phyloP scores from a whole-genome alignment of 192 early-diverging fungal genomes.

The Fimicolochytrium jonesii region DNA sequence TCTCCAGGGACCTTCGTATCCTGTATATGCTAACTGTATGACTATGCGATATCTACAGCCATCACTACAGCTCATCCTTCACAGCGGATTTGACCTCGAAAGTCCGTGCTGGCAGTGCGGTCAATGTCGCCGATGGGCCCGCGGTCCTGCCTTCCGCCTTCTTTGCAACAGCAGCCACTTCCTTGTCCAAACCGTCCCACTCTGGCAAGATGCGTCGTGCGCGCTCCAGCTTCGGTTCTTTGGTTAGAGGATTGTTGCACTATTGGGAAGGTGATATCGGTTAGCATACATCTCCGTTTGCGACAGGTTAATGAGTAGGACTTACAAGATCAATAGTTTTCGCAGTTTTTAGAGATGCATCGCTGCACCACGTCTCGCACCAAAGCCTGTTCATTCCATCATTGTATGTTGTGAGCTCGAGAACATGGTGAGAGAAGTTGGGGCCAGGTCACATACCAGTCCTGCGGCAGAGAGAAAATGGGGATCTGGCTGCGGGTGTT shows the following conservation, averaged over 20 bases:
- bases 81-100: too few relatives aligned
- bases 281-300: neutral
- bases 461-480: slow-evolving; percentile 88
- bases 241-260: slow-evolving; percentile 98
- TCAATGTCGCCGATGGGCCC: too few relatives aligned
- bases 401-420: too few relatives aligned
- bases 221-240: slow-evolving; percentile 96
- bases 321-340: slow-evolving; percentile 95
- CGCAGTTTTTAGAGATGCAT: slow-evolving; percentile 73
- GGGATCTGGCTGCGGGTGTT: slow-evolving; percentile 71
- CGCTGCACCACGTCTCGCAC: slow-evolving; percentile 99
- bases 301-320: neutral
- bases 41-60: too few relatives aligned
- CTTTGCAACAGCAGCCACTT: slow-evolving; percentile 39
- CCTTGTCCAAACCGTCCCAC: slow-evolving; percentile 82
- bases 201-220: slow-evolving; percentile 89
- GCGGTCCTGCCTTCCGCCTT: too few relatives aligned
- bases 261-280: slow-evolving; percentile 18
- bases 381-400: slow-evolving; percentile 79
- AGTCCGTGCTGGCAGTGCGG: too few relatives aligned
- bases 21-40: too few relatives aligned
- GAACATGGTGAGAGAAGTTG: too few relatives aligned
- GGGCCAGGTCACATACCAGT: too few relatives aligned
- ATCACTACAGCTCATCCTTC: too few relatives aligned
- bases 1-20: too few relatives aligned